These are phyloP conservation scores for Debaryomyces tyrocola DNA, from an alignment of 805 yeast genomes.

Conservation along the genomic window DNA sequence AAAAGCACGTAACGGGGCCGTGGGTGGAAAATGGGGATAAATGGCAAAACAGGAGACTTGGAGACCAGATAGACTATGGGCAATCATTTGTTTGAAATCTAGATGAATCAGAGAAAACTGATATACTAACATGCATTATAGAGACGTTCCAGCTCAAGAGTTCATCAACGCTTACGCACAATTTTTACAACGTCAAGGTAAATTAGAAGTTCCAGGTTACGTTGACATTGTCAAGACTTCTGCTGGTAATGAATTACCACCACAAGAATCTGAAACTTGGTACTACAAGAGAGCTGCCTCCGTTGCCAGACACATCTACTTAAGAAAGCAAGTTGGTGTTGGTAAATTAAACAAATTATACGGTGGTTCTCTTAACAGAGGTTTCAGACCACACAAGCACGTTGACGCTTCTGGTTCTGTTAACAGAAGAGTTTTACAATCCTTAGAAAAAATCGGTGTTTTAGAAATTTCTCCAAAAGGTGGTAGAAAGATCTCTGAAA, in stretches of 20 bases:
- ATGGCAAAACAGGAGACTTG: too few species aligned
- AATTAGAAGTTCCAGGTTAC: constrained; percentile 99
- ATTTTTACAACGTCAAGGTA: constrained; percentile 99
- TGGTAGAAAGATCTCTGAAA: constrained; percentile 98
- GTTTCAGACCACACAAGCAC: constrained; percentile 98
- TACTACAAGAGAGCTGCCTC: constrained; percentile 99
- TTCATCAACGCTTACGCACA: constrained; percentile 99
- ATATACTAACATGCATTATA: constrained; percentile 41
- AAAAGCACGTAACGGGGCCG: too few species aligned
- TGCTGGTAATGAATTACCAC: constrained; percentile 98
- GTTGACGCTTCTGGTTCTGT: constrained; percentile 98
- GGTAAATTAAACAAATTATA: constrained; percentile 98
- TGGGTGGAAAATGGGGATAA: too few species aligned
- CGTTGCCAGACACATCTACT: constrained; percentile 99
- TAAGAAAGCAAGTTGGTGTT: constrained; percentile 99
- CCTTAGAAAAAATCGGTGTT: constrained; percentile 97
- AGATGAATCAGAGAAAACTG: constrained; percentile 8
- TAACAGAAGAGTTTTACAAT: constrained; percentile 97
- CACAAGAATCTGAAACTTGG: constrained; percentile 99
- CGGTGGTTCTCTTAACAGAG: constrained; percentile 99
- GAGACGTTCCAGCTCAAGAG: constrained; percentile 99
- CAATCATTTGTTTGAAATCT: too few species aligned
- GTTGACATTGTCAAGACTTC: constrained; percentile 99
- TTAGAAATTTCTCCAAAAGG: constrained; percentile 96
- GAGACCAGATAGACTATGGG: too few species aligned